Evolutionary conservation across 371 early-diverging fungal species (phyloP).

Genomic region (Mortierella sp.): DNA sequence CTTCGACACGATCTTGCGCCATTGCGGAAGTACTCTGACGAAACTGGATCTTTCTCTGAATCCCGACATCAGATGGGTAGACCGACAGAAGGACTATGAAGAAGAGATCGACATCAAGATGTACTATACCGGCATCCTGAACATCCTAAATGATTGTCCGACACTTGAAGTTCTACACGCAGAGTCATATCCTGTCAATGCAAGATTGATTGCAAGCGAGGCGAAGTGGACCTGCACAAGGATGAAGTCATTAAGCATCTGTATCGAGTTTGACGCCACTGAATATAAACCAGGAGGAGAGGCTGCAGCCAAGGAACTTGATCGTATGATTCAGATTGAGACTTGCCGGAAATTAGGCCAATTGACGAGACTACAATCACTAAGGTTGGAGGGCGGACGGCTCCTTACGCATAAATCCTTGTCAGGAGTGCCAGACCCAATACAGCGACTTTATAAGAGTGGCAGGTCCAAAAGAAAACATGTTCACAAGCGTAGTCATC

Average conservation of each 20-base stretch:
- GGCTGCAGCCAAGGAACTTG: background rate
- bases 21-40: constrained; percentile 21
- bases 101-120: constrained; percentile 1
- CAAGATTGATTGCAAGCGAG: constrained; percentile 5
- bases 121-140: constrained; percentile 17
- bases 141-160: constrained; percentile 11
- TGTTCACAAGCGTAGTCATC: background rate
- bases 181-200: constrained; percentile 32
- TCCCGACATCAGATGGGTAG: background rate
- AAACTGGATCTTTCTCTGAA: constrained; percentile 19
- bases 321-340: constrained; percentile 18
- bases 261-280: constrained; percentile 25
- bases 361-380: constrained; percentile 6
- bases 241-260: constrained; percentile 14
- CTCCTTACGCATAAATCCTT: background rate
- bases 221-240: constrained; percentile 14
- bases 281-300: background rate
- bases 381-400: constrained; percentile 25
- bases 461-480: background rate
- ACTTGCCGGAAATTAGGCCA: constrained; percentile 23
- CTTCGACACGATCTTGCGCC: constrained; percentile 7
- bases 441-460: background rate
- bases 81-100: background rate
- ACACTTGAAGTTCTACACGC: constrained; percentile 20
- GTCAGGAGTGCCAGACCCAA: background rate